phyloP scores from a whole-genome alignment of 2,329 filamentous ascomycete species.

The Orbilia quercus region DNA sequence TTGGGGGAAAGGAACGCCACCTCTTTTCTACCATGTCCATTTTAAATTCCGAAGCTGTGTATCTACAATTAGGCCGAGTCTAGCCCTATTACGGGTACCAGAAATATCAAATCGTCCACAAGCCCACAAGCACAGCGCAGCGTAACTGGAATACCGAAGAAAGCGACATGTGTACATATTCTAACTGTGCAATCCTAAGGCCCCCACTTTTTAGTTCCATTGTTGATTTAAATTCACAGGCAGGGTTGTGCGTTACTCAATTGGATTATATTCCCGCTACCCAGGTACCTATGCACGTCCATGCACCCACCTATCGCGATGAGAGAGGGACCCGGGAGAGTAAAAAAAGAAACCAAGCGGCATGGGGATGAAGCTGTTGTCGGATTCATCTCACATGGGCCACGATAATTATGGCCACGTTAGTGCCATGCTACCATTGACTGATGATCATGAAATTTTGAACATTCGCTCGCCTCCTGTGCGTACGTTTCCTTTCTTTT shows the following conservation, averaged over 20 bases:
- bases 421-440: conserved; percentile 16
- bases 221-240: conserved; percentile 16
- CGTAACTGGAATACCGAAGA: no score
- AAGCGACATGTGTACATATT: no score
- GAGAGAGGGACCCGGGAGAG: neutral
- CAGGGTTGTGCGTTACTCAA: conserved; percentile 24
- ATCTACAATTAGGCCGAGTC: conserved; percentile 36
- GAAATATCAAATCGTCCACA: conserved; percentile 38
- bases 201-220: no score
- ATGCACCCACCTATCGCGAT: neutral
- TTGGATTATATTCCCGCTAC: conserved; percentile 47
- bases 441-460: conserved; percentile 44
- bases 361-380: neutral
- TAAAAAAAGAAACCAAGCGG: neutral
- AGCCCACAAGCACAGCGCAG: neutral
- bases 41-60: conserved; percentile 49
- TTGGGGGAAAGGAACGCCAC: conserved; percentile 32
- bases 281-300: conserved; percentile 5
- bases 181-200: no score
- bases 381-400: conserved; percentile 11
- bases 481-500: neutral
- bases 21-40: conserved; percentile 25
- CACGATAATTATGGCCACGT: no score
- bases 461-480: conserved; percentile 17
- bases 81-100: neutral